Evolutionary conservation across 2,329 filamentous ascomycete species (phyloP).

Genomic region (Phoma herbarum): DNA sequence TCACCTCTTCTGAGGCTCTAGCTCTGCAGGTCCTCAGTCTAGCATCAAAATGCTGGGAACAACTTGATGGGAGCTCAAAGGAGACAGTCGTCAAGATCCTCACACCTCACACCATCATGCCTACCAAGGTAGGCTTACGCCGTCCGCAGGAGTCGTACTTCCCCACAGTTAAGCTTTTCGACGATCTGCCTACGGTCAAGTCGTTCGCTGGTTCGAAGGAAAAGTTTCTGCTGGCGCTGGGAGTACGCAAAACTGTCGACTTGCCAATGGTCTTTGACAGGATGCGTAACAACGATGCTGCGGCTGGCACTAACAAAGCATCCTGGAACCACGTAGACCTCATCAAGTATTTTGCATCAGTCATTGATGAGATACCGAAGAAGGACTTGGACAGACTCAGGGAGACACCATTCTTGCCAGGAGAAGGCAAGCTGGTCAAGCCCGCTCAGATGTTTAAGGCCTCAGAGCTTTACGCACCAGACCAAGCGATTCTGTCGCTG

Average conservation of each 20-base stretch:
- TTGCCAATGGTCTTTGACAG: slow-evolving; percentile 91
- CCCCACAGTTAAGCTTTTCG: slow-evolving; percentile 90
- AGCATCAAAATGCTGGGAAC: slow-evolving; percentile 90
- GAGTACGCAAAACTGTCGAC: slow-evolving; percentile 94
- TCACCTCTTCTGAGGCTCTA: slow-evolving; percentile 77
- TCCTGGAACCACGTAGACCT: slow-evolving; percentile 94
- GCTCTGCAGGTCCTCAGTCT: slow-evolving; percentile 79
- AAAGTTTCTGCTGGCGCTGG: slow-evolving; percentile 82
- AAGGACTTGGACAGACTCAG: slow-evolving; percentile 82
- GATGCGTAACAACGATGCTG: slow-evolving; percentile 70
- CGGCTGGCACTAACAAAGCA: slow-evolving; percentile 58
- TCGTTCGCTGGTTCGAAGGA: slow-evolving; percentile 82
- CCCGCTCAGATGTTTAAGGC: slow-evolving; percentile 47
- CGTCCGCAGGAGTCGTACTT: slow-evolving; percentile 90
- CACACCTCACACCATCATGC: slow-evolving; percentile 76
- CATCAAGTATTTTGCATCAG: slow-evolving; percentile 92
- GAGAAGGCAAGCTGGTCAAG: slow-evolving; percentile 55
- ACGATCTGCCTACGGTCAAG: slow-evolving; percentile 85
- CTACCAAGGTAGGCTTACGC: slow-evolving; percentile 90
- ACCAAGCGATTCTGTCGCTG: slow-evolving; percentile 42
- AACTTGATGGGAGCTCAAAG: slow-evolving; percentile 72
- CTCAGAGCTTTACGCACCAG: slow-evolving; percentile 48
- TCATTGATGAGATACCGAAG: slow-evolving; percentile 84
- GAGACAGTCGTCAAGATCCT: slow-evolving; percentile 71
- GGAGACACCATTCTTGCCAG: slow-evolving; percentile 81